Base-by-base conservation (phyloP, 2,329 filamentous ascomycete species). In the Fusarium sarcochroum region DNA sequence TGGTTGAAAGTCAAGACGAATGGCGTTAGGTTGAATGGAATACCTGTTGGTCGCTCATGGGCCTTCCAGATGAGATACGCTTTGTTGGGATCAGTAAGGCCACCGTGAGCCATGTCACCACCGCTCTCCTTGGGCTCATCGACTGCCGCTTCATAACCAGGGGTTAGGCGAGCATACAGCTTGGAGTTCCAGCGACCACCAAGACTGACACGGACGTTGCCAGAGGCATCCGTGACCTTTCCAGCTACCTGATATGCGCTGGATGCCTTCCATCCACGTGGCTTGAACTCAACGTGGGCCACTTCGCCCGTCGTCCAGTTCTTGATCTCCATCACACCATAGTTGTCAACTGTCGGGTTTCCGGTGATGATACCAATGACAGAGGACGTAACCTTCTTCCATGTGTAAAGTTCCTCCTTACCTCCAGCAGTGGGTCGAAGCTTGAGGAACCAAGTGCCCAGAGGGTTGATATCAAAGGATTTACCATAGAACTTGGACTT, bases 321-420 rank as follows among this genome's bases (percentile, higher is more conserved):
- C 83, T 94, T 97, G 79, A 99, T 90, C 77, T 98, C 94, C 93
- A 99, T 98, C 1, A 91, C 86, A 2, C 96, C 96, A 77, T 98
- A 98, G 79, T 99, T 98, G 82, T 99, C 96, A n/a, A 99, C 93
- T 0, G 92, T 93, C 0, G 96, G 96, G 73, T 93, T 97, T 47
- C 96, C 96, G 0, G 95, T 98, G 74, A 99, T 98, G 79, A 99
- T 99, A 60, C 96, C 96, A 62, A 98, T 90, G n/a, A 99, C 96
- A 3, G 94, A 97, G 2, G 94, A 96, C 1, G 94, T 98, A 18
- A 98, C 94, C 82, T 99, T 99, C 82, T 98, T 98, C 96, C 96
- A 99, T 0, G 95, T 98, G 80, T 97, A 99, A 3, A 98, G 84
- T 72, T 99, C 96, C 68, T 92, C 90, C 73, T 91, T 90, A 11